phyloP scores from a whole-genome alignment of 352 stramenopile species.

The Globisporangium ultimum region DNA sequence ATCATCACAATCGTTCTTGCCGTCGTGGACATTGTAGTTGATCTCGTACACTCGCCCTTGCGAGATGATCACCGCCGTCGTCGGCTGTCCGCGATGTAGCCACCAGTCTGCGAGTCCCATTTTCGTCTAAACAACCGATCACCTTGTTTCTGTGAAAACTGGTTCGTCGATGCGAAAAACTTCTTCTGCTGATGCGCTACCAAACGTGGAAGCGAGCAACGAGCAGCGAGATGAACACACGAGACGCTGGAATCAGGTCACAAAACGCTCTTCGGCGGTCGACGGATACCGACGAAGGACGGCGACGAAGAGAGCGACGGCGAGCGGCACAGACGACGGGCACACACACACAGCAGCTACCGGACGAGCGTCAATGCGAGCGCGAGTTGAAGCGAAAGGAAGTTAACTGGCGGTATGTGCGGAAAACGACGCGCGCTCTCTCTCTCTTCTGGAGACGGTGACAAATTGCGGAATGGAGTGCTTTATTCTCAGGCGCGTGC shows the following conservation, averaged over 20 bases:
- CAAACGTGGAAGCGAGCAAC: too few relatives aligned
- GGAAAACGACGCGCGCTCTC: neutral
- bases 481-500: neutral
- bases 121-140: neutral
- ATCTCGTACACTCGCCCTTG: slow-evolving; percentile 7
- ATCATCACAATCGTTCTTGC: neutral
- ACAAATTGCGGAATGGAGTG: slow-evolving; percentile 8
- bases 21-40: neutral
- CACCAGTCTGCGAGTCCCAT: slow-evolving; percentile 18
- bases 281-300: too few relatives aligned
- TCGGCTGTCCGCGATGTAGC: slow-evolving; percentile 5
- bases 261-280: too few relatives aligned
- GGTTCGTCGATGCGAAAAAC: too few relatives aligned
- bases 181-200: too few relatives aligned
- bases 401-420: neutral
- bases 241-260: too few relatives aligned
- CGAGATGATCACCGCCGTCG: neutral
- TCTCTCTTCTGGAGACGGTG: slow-evolving; percentile 3
- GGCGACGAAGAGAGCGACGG: too few relatives aligned
- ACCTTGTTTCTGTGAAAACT: too few relatives aligned
- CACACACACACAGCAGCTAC: too few relatives aligned
- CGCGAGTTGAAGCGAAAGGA: neutral
- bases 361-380: too few relatives aligned
- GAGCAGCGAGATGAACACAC: too few relatives aligned
- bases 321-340: too few relatives aligned